phyloP scores from a whole-genome alignment of 345 rosid species.

The Reutealis trisperma region DNA sequence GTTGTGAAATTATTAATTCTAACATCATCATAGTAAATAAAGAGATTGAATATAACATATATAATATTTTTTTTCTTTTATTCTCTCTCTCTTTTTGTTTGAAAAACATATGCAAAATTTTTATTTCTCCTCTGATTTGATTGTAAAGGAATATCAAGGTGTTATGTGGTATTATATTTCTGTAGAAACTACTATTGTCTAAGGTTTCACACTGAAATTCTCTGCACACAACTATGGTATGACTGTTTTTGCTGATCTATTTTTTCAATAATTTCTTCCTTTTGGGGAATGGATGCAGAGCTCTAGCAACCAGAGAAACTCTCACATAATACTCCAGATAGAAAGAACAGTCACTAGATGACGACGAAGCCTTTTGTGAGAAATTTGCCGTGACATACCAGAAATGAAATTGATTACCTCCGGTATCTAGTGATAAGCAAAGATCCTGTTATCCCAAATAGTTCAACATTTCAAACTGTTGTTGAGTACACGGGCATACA shows the following conservation, averaged over 20 bases:
- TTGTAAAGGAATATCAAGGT: background rate
- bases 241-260: background rate
- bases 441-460: background rate
- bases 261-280: slow-evolving; percentile 1
- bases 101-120: background rate
- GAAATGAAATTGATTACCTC: background rate
- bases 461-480: background rate
- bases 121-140: background rate
- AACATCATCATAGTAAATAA: background rate
- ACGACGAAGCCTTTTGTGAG: background rate
- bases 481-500: background rate
- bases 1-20: too few species aligned
- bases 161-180: background rate
- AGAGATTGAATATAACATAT: too few species aligned
- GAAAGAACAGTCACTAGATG: background rate
- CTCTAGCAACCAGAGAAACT: slow-evolving; percentile 41
- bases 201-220: background rate
- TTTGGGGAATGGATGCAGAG: slow-evolving; percentile 31
- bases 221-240: background rate
- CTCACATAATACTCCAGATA: slow-evolving; percentile 21
- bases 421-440: too few species aligned
- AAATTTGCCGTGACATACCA: background rate
- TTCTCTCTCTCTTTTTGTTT: too few species aligned
- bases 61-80: too few species aligned
- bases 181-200: background rate